These are phyloP conservation scores for Emiliania huxleyi DNA, from an alignment of 78 protist genomes.

Conservation along the genomic window DNA sequence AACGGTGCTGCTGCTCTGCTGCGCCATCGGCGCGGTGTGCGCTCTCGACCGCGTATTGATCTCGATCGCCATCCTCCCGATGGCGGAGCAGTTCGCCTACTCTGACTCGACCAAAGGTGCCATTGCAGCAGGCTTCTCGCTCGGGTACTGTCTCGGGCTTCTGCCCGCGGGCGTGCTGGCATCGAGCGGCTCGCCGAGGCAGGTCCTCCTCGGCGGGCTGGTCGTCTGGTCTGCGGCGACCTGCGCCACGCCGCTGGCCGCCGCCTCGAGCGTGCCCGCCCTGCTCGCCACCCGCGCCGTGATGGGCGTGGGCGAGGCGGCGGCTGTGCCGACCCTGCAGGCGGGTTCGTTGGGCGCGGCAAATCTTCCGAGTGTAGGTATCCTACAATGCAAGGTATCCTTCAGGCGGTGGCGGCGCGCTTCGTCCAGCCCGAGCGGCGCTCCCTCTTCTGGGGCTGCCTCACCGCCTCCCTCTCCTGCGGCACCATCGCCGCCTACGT, in stretches of 20 bases:
- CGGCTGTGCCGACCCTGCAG: background rate
- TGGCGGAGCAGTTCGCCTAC: background rate
- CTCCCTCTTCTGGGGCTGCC: background rate
- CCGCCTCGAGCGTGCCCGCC: background rate
- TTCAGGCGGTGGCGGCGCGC: background rate
- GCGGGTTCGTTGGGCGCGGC: no score
- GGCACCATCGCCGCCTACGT: background rate
- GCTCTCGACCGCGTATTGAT: constrained; percentile 15
- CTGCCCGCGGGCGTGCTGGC: background rate
- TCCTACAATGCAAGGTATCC: no score
- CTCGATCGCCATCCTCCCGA: background rate
- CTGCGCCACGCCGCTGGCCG: background rate
- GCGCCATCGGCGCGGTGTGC: background rate
- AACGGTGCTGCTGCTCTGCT: constrained; percentile 13
- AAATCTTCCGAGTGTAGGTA: no score
- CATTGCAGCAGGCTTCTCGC: background rate
- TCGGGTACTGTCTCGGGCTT: constrained; percentile 9
- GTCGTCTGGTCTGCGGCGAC: background rate
- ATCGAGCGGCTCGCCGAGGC: background rate
- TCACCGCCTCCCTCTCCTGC: background rate
- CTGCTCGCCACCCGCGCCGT: background rate
- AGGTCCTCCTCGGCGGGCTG: background rate
- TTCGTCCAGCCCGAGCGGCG: background rate
- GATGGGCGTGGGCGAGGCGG: constrained; percentile 30
- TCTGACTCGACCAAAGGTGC: background rate